Evolutionary conservation across 2,329 filamentous ascomycete species (phyloP), one percentile per base, ranked within the genome.

Genomic region (Penicillium sp.): DNA sequence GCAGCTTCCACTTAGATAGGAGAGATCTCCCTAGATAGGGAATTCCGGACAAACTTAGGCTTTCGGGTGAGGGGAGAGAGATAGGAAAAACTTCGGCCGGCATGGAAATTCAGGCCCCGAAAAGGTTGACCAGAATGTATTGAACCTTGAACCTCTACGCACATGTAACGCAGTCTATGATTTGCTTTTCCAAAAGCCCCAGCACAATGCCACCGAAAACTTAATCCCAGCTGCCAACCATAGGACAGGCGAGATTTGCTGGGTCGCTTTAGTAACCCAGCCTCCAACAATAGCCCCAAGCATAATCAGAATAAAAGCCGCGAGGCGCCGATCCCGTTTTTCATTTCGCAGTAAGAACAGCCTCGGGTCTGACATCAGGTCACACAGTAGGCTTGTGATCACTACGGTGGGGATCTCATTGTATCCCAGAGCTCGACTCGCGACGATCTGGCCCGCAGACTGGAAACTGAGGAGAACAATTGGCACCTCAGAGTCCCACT

Each of bases 351-450:
- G 12, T 11, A 67, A 43, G 18, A 69, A 69, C 14, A 57, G 45
- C 14, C 51, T 54, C 1, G 29, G 18, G 20, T 57, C 55, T 18
- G 47, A 48, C 12, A 57, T 37, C 9, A 57, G 43, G 18, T 57
- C 60, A 42, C 60, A 62, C 23, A 62, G 43, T 20, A 62, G 58
- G 35, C 53, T 57, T 6, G 70, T 72, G 26, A 73, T 58, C 3
- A 73, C 70, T 7, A 73, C 69, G 1, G 68, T 70, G 2, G 69
- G 69, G 12, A 73, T 65, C 49, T 72, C 70, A 43, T 64, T 63
- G 45, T 66, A 66, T 1, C 63, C 66, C 48, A 72, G 46, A 5
- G 61, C 56, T 12, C 69, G 64, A 51, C 64, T 67, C 3, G 65
- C 65, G 8, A 67, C 62, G 18, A 70, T 69, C 48, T 72, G 69